These are phyloP conservation scores for Scalesia atractyloides DNA, from an alignment of 129 eudicot species.

Conservation along the genomic window DNA sequence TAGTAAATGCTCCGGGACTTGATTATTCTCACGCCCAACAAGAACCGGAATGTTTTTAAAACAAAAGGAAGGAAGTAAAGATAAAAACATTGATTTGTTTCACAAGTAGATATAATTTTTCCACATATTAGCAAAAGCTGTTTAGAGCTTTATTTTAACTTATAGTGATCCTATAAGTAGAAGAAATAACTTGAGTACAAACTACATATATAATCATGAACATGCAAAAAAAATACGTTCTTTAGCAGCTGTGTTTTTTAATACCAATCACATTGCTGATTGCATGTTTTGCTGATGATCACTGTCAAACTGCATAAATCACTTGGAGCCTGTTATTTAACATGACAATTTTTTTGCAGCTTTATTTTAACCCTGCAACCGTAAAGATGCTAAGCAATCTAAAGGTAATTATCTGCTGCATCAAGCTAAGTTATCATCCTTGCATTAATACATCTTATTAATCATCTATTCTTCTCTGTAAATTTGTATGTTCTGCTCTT, in stretches of 20 bases:
- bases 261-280: neutral
- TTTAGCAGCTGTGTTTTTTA: neutral
- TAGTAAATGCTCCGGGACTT: neutral
- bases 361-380: constrained; percentile 96
- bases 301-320: neutral
- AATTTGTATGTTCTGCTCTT: neutral
- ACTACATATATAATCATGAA: neutral
- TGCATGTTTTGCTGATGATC: neutral
- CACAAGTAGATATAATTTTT: neutral
- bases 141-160: neutral
- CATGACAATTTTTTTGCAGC: constrained; percentile 48
- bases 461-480: constrained; percentile 2
- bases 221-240: neutral
- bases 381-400: constrained; percentile 99
- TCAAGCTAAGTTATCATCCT: constrained; percentile 5
- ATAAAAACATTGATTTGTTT: neutral
- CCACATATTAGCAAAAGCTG: neutral
- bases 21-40: neutral
- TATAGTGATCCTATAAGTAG: neutral
- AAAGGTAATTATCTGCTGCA: constrained; percentile 55
- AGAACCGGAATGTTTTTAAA: neutral
- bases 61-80: neutral
- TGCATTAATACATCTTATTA: constrained; percentile 4
- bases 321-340: constrained; percentile 10
- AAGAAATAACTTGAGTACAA: neutral